These are phyloP conservation scores for Turnera subulata DNA, from an alignment of 345 rosid genomes.

Conservation along the genomic window DNA sequence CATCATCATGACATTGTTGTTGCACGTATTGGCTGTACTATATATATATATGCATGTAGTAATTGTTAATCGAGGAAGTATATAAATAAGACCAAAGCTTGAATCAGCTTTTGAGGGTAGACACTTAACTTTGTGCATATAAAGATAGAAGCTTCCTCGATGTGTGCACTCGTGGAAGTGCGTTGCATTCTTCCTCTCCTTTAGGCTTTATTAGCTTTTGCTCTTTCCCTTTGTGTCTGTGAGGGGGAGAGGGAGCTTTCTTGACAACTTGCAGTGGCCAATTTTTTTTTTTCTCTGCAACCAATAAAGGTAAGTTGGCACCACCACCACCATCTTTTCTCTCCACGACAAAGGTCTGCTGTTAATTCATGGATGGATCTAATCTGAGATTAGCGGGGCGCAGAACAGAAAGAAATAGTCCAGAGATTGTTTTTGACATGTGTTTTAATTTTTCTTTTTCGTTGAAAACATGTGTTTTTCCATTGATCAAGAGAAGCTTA, in stretches of 20 bases:
- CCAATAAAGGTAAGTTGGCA: conserved; percentile 37
- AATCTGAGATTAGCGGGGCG: neutral
- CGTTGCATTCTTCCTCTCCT: conserved; percentile 39
- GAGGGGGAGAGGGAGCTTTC: conserved; percentile 42
- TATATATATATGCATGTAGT: too few species aligned
- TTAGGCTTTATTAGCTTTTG: conserved; percentile 40
- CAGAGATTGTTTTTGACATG: too few species aligned
- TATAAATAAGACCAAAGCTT: neutral
- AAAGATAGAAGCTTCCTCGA: conserved; percentile 78
- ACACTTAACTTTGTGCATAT: conserved; percentile 15
- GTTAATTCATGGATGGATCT: conserved; percentile 1
- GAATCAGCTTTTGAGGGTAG: conserved; percentile 9
- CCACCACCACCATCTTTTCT: conserved; percentile 22
- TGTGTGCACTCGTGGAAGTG: conserved; percentile 42
- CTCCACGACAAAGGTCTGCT: neutral
- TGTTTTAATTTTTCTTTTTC: too few species aligned
- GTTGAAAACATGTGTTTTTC: too few species aligned
- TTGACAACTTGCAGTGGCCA: conserved; percentile 52
- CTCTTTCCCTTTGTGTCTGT: conserved; percentile 16
- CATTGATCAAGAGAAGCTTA: too few species aligned
- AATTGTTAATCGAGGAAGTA: too few species aligned
- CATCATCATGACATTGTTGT: too few species aligned
- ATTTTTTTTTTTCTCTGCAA: conserved; percentile 32
- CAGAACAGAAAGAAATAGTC: too few species aligned
- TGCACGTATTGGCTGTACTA: too few species aligned